Evolutionary conservation across 2,329 filamentous ascomycete species (phyloP).

Genomic region (Fusarium pininemorale): DNA sequence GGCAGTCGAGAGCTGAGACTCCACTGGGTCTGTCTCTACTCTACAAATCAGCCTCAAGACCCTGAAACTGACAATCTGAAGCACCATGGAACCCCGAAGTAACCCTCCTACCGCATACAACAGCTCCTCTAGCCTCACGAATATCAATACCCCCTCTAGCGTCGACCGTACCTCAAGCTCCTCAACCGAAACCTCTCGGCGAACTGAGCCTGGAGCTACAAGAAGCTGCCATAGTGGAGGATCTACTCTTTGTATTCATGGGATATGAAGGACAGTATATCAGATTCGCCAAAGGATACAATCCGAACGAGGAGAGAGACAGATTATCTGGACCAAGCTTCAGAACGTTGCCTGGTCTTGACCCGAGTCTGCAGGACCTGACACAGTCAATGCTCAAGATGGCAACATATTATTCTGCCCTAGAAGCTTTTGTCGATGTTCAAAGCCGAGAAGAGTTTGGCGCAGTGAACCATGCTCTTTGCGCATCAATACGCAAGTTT

Average conservation of each 20-base stretch:
- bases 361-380: conserved; percentile 90
- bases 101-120: conserved; percentile 72
- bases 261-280: conserved; percentile 99
- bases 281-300: conserved; percentile 82
- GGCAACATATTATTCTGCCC: conserved; percentile 90
- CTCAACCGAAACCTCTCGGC: conserved; percentile 73
- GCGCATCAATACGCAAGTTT: conserved; percentile 90
- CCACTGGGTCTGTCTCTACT: conserved; percentile 56
- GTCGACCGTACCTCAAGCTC: conserved; percentile 76
- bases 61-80: conserved; percentile 41
- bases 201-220: conserved; percentile 82
- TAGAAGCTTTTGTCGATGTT: conserved; percentile 93
- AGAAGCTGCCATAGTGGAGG: conserved; percentile 87
- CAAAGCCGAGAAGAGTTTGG: conserved; percentile 94
- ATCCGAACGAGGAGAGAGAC: conserved; percentile 86
- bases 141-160: conserved; percentile 76
- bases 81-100: conserved; percentile 82
- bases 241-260: conserved; percentile 95
- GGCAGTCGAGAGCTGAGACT: conserved; percentile 55
- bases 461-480: conserved; percentile 93
- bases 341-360: conserved; percentile 81
- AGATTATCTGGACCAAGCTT: conserved; percentile 84
- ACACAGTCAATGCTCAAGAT: conserved; percentile 90
- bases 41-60: not conserved
- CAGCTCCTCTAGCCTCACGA: conserved; percentile 76